Evolutionary conservation across 73 alveolate species (phyloP).

Genomic region (Uronychia setigera): DNA sequence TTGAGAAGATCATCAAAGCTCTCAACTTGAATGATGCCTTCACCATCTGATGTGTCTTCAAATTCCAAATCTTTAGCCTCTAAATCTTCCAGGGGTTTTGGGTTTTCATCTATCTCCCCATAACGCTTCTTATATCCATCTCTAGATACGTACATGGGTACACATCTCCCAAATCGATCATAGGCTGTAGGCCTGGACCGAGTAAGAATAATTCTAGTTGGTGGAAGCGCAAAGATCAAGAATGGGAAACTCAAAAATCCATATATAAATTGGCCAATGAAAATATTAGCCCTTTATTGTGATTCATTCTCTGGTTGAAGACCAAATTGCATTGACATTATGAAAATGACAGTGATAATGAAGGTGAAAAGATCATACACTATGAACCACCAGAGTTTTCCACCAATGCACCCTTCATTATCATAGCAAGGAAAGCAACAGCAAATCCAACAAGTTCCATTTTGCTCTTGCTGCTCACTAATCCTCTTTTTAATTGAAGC

Average conservation of each 20-base stretch:
- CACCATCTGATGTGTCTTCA: no score
- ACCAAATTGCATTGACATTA: not conserved
- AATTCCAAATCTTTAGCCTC: no score
- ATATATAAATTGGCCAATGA: not conserved
- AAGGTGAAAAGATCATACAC: not conserved
- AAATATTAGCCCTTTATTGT: not conserved
- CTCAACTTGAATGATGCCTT: no score
- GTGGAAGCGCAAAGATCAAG: not conserved
- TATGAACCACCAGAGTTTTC: not conserved
- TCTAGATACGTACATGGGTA: not conserved
- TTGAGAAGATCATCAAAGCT: no score
- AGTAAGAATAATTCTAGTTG: not conserved
- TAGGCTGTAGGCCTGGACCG: not conserved
- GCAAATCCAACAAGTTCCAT: not conserved
- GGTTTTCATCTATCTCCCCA: not conserved
- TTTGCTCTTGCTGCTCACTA: not conserved
- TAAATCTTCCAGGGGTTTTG: no score
- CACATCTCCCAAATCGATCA: not conserved
- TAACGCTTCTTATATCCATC: not conserved
- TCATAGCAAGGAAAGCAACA: not conserved
- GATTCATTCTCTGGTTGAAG: not conserved
- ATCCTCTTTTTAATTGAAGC: not conserved
- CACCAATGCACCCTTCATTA: not conserved
- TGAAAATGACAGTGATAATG: not conserved
- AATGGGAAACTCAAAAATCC: not conserved